These are phyloP conservation scores for Suillus alpinus DNA, from an alignment of 768 basidiomycete species.

Conservation along the genomic window DNA sequence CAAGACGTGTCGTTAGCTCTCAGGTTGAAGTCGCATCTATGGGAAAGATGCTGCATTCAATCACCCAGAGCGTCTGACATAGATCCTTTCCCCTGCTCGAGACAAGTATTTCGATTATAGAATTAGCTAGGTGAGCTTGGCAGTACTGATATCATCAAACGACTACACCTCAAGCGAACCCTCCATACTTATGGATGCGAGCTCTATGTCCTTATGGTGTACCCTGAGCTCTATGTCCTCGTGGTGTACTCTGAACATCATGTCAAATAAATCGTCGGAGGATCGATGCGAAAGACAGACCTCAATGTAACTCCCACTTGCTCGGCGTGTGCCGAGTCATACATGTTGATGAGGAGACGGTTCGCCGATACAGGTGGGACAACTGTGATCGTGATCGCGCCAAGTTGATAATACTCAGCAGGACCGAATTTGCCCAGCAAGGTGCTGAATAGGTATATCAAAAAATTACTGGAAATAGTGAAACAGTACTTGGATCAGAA, in stretches of 20 bases:
- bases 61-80: no score
- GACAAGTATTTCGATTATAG: neutral
- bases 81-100: neutral
- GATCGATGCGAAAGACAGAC: neutral
- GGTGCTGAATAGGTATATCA: slow-evolving; percentile 1
- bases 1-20: no score
- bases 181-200: neutral
- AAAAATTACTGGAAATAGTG: neutral
- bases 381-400: neutral
- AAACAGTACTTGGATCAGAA: neutral
- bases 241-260: neutral
- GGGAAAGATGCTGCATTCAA: no score
- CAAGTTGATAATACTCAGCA: neutral
- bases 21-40: no score
- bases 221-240: no score
- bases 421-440: slow-evolving; percentile 1
- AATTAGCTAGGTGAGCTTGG: neutral
- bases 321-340: neutral
- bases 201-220: neutral
- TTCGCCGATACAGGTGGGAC: neutral
- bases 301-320: neutral
- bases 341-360: neutral
- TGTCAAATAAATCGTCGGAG: neutral
- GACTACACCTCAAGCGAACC: neutral
- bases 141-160: neutral